Base-by-base conservation (phyloP, 1,284 basidiomycete species). In the Ustilago lituana region DNA sequence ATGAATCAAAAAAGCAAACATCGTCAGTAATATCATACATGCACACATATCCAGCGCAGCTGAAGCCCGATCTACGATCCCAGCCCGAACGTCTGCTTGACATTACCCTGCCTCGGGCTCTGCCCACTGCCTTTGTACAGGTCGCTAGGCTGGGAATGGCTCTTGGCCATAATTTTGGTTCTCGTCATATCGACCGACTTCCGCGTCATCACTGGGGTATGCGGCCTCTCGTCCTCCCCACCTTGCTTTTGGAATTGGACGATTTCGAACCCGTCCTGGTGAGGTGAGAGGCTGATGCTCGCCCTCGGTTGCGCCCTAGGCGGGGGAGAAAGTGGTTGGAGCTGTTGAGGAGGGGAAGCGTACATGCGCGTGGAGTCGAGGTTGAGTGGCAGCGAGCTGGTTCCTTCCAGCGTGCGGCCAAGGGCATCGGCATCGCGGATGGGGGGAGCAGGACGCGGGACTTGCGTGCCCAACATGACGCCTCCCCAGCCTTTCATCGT, bases 281-380 rank as follows among this genome's bases (percentile, higher is more conserved):
- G 40, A 10, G 47, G 39, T 6, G 14, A 38, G 32, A 38, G 36
- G 23, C 41, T 55, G 46, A 58, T 54, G 32, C 55, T 59, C 17
- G 62, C 44, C 10, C 57, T 47, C n/a, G 57, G 63, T 24, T 55
- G 57, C 22, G 44, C 38, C 39, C 52, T 40, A 12, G 63, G 63
- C 17, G 63, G 48, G 5, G 63, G 56, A 5, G 48, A 40, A 6
- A 66, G 52, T 2, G 51, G 60, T n/a, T 54, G 26, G 17, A 26
- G 31, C 11, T 35, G 46, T 2, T 37, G 27, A 9, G 56, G 49
- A 15, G 49, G 44, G 8, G 43, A 47, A 15, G 48, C 12, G 29
- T 40, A 50, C 22, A 7, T 36, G 4, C 15, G 14, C 20, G 41
- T 17, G 31, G 36, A 27, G 43, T 49, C 22, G 24, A 57, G 47